Conservation (phyloP, 2,329 filamentous ascomycete species). For the Pseudocercospora cruenta region DNA sequence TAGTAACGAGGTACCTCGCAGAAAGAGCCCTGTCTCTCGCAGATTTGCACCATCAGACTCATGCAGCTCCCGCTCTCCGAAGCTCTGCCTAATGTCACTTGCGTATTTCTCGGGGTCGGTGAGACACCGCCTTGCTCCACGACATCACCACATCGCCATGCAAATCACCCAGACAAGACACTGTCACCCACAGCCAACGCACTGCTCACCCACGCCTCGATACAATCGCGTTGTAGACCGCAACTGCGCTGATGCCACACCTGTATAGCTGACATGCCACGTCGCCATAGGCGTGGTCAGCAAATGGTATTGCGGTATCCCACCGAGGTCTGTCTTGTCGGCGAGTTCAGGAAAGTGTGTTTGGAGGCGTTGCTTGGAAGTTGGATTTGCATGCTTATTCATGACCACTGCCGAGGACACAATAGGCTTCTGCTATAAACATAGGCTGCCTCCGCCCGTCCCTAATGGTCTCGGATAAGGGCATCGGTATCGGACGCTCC, state of each 20-base stretch:
- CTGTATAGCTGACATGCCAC: conserved; percentile 7
- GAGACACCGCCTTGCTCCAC: conserved; percentile 11
- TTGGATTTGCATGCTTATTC: conserved; percentile 5
- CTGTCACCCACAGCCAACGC: not conserved
- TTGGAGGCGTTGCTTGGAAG: conserved; percentile 7
- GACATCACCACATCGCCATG: not conserved
- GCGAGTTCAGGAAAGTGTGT: conserved; percentile 11
- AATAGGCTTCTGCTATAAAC: conserved; percentile 5
- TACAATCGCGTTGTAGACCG: not conserved
- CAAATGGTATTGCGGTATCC: not conserved
- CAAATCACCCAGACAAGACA: not conserved
- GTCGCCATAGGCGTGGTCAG: conserved; percentile 11
- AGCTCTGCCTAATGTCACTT: conserved; percentile 7
- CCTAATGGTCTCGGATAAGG: conserved; percentile 1
- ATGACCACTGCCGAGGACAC: not conserved
- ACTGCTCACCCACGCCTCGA: conserved; percentile 6
- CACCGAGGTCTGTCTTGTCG: conserved; percentile 5
- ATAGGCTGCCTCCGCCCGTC: conserved; percentile 2
- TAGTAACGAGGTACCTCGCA: not conserved
- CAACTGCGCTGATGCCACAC: conserved; percentile 5
- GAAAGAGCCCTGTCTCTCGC: not conserved
- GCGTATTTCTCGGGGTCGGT: conserved; percentile 5
- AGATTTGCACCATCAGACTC: not conserved
- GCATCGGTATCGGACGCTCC: conserved; percentile 1
- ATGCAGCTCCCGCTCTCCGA: conserved; percentile 7